These are phyloP conservation scores for Carex parvula DNA, from an alignment of 176 grass and related monocot species.

Conservation along the genomic window DNA sequence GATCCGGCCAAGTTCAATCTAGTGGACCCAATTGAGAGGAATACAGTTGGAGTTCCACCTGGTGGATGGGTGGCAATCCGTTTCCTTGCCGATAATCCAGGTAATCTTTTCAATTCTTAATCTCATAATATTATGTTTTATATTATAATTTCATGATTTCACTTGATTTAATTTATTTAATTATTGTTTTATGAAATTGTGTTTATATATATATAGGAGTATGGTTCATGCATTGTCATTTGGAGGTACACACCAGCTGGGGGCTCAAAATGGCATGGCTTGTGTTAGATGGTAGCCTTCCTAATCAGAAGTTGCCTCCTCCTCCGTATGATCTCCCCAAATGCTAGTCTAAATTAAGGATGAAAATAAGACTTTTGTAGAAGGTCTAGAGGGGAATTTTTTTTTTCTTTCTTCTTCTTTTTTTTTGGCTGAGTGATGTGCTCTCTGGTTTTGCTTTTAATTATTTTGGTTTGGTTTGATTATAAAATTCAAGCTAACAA, in stretches of 20 bases:
- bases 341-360: conserved; percentile 37
- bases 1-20: conserved; percentile 60
- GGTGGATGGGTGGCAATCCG: conserved; percentile 73
- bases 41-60: conserved; percentile 67
- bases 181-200: too few species aligned
- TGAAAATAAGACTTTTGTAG: neutral
- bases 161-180: too few species aligned
- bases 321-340: conserved; percentile 68
- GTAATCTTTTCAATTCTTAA: conserved; percentile 12
- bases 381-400: neutral
- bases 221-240: conserved; percentile 92
- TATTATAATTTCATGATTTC: neutral
- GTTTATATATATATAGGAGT: too few species aligned
- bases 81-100: conserved; percentile 79
- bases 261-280: conserved; percentile 82
- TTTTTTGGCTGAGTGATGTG: neutral
- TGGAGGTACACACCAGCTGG: conserved; percentile 80
- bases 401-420: neutral
- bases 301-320: conserved; percentile 62
- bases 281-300: conserved; percentile 57
- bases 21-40: conserved; percentile 66
- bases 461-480: conserved; percentile 1
- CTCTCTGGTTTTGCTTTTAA: neutral
- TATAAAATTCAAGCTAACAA: neutral
- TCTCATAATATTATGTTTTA: neutral